Evolutionary conservation across 2,329 filamentous ascomycete genomes (phyloP), one percentile per base, ranked within the genome.

Genomic region (Colletotrichum camelliae): DNA sequence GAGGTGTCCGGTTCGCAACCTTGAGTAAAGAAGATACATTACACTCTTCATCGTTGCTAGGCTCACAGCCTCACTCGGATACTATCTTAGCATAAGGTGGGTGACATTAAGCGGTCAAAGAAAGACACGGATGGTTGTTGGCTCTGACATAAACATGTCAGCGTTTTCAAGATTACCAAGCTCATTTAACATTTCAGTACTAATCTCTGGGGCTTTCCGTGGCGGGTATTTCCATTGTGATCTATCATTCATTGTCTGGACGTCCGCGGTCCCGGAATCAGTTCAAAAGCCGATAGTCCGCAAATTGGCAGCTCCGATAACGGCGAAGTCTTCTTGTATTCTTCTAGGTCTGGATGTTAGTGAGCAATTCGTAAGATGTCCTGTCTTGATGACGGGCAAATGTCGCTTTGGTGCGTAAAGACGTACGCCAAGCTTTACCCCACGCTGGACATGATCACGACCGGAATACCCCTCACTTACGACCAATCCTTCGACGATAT

Each of bases 341-440:
- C 18, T 52, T 52, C n/a, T 52, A 10, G 0, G 4, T 4, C 43
- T 52, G 0, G 0, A 13, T 4, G 0, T 48, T n/a, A 4, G 10
- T 52, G 2, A 21, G 2, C 4, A 13, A 3, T 1, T 13, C 0
- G 43, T 21, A 13, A 52, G n/a, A 21, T 21, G 10, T 21, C 10
- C 1, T 13, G 6, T 21, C 8, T 15, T n/a, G 24, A 15, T 31
- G 12, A n/a, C 0, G n/a, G 4, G 29, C 31, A 4, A 16, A 15
- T 48, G 29, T 37, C 12, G 18, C 24, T 9, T 4, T 35, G 18
- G 24, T 27, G 35, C 4, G 15, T 29, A 35, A 62, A 31, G 35
- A 71, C 61, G 68, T 67, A 68, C 31, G 70, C 73, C 73, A 73
- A 68, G 69, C 24, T 60, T 18, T 52, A 73, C 70, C 69, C 62